phyloP scores from a whole-genome alignment of 495 filamentous ascomycete species.

The Sabuloglossum arenarium region DNA sequence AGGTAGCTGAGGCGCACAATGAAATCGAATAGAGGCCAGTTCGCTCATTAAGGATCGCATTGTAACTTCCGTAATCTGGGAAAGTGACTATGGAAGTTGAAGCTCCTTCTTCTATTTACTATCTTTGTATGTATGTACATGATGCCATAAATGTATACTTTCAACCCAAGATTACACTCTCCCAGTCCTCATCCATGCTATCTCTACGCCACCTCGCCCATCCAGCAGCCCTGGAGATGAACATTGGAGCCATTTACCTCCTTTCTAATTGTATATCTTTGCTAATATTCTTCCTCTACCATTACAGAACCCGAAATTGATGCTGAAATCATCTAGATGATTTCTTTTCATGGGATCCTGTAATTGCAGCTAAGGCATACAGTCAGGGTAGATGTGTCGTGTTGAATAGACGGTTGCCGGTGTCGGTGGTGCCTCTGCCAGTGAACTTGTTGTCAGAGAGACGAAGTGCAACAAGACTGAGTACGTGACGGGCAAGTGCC shows the following conservation, averaged over 20 bases:
- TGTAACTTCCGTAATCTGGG: not conserved
- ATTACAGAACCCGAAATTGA: slow-evolving; percentile 2
- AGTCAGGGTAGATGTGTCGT: slow-evolving; percentile 21
- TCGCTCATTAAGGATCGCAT: not conserved
- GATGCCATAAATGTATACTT: not conserved
- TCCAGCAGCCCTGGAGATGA: not conserved
- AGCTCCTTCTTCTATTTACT: not conserved
- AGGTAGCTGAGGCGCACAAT: not conserved
- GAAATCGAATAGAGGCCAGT: not conserved
- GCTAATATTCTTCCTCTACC: not conserved
- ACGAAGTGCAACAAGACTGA: slow-evolving; percentile 30
- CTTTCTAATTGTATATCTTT: slow-evolving; percentile 1
- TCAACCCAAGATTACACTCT: not conserved
- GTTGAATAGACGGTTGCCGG: slow-evolving; percentile 39
- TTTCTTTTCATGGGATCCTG: slow-evolving; percentile 2
- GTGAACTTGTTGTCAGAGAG: slow-evolving; percentile 33
- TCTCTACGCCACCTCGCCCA: not conserved
- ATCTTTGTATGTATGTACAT: not conserved
- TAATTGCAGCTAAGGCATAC: not conserved
- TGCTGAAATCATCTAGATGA: slow-evolving; percentile 1
- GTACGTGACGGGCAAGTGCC: slow-evolving; percentile 10
- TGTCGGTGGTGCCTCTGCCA: slow-evolving; percentile 32
- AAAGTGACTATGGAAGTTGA: not conserved
- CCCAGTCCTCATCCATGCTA: not conserved
- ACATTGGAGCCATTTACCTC: not conserved